phyloP scores from a whole-genome alignment of 352 stramenopile genomes.

The Phytopythium boreale region DNA sequence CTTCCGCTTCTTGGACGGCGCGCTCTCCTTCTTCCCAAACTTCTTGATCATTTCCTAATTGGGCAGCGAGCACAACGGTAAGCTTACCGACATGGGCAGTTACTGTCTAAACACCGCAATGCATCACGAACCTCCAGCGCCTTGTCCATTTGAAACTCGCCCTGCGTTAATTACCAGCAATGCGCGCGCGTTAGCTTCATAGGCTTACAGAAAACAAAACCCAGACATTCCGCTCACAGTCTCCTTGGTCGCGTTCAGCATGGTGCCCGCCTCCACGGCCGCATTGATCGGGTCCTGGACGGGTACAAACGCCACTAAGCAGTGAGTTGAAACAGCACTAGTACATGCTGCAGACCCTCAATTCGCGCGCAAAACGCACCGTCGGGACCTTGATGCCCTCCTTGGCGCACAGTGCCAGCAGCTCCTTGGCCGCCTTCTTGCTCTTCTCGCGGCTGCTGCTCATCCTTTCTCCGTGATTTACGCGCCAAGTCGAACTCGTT shows the following conservation, averaged over 20 bases:
- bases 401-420: slow-evolving; percentile 74
- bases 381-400: slow-evolving; percentile 80
- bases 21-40: slow-evolving; percentile 51
- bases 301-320: not conserved
- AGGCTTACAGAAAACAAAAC: not conserved
- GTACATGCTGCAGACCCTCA: too few species aligned
- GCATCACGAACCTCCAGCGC: slow-evolving; percentile 43
- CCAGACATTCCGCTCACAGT: slow-evolving; percentile 27
- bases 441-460: slow-evolving; percentile 18
- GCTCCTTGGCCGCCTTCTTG: slow-evolving; percentile 59
- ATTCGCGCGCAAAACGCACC: slow-evolving; percentile 19
- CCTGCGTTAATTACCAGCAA: slow-evolving; percentile 17
- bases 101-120: too few species aligned
- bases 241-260: slow-evolving; percentile 83
- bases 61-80: too few species aligned
- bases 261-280: slow-evolving; percentile 76
- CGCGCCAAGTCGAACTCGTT: not conserved
- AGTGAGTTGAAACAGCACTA: not conserved
- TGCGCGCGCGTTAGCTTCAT: not conserved
- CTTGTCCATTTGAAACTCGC: slow-evolving; percentile 71
- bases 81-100: not conserved
- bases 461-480: not conserved
- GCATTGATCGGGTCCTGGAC: slow-evolving; percentile 70
- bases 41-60: slow-evolving; percentile 75
- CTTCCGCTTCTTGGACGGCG: slow-evolving; percentile 60